These are phyloP conservation scores for Emydomyces testavorans DNA, from an alignment of 2,329 filamentous ascomycete species.

Conservation along the genomic window DNA sequence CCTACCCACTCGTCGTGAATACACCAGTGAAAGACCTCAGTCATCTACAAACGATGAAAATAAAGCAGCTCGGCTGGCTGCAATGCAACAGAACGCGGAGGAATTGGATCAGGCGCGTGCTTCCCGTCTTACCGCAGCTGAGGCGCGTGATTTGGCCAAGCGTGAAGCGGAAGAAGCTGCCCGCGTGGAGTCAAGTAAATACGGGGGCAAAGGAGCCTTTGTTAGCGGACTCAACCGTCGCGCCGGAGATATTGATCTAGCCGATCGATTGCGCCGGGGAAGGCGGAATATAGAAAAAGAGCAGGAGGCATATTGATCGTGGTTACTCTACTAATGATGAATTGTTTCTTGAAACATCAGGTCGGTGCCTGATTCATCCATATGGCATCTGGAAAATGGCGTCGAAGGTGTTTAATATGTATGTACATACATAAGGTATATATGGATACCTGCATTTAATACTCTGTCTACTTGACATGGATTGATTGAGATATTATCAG, in stretches of 20 bases:
- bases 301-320: slow-evolving; percentile 30
- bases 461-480: not conserved
- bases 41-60: slow-evolving; percentile 32
- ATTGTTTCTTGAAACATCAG: too few relatives aligned
- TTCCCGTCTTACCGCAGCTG: slow-evolving; percentile 53
- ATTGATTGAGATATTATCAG: not conserved
- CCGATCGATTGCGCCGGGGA: slow-evolving; percentile 32
- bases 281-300: slow-evolving; percentile 27
- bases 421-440: not conserved
- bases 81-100: slow-evolving; percentile 58
- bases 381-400: not conserved
- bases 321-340: not conserved
- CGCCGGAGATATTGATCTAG: slow-evolving; percentile 34
- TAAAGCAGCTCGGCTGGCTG: slow-evolving; percentile 54
- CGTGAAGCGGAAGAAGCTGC: slow-evolving; percentile 55
- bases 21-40: slow-evolving; percentile 13
- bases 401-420: too few relatives aligned
- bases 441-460: not conserved
- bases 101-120: slow-evolving; percentile 57
- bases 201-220: slow-evolving; percentile 54
- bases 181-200: slow-evolving; percentile 48
- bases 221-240: slow-evolving; percentile 52
- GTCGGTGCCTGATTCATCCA: not conserved
- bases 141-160: slow-evolving; percentile 51
- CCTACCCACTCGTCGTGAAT: slow-evolving; percentile 12